Conservation (phyloP, 2,329 filamentous ascomycete genomes). For the Claviceps sp. region DNA sequence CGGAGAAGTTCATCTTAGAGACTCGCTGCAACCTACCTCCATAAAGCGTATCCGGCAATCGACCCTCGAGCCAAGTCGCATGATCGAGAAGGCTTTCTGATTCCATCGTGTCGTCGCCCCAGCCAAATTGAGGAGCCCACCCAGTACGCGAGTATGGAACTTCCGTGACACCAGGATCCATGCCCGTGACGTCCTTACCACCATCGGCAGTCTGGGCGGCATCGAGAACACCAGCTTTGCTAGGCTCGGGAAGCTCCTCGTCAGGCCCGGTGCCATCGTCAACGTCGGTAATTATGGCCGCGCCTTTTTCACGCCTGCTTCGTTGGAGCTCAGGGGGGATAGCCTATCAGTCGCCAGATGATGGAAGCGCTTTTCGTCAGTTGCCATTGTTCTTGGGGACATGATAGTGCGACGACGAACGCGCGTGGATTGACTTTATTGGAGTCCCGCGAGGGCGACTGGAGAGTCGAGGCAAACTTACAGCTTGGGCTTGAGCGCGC, state of each 20-base stretch:
- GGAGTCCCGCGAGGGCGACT: not conserved
- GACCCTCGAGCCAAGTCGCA: conserved; percentile 72
- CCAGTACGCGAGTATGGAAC: conserved; percentile 45
- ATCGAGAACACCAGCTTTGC: conserved; percentile 54
- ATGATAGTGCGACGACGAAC: too few species aligned
- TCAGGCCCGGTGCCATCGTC: conserved; percentile 55
- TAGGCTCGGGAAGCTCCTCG: conserved; percentile 66
- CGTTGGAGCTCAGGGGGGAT: conserved; percentile 25
- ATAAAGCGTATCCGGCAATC: conserved; percentile 78
- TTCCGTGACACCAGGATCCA: conserved; percentile 39
- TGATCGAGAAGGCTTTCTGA: conserved; percentile 70
- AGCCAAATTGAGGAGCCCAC: conserved; percentile 80
- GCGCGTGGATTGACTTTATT: not conserved
- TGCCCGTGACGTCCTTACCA: conserved; percentile 34
- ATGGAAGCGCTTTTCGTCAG: not conserved
- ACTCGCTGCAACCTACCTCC: conserved; percentile 47
- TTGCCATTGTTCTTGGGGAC: not conserved
- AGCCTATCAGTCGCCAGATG: conserved; percentile 13
- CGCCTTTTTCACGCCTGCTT: conserved; percentile 36
- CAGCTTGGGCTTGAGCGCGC: conserved; percentile 61
- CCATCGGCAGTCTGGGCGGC: conserved; percentile 35
- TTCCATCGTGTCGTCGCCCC: conserved; percentile 40
- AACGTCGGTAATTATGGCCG: conserved; percentile 66
- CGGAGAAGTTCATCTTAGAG: not conserved
- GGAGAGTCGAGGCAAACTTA: conserved; percentile 30